Conservation (phyloP, 2,329 filamentous ascomycete species). For the Eurotiales sp. region DNA sequence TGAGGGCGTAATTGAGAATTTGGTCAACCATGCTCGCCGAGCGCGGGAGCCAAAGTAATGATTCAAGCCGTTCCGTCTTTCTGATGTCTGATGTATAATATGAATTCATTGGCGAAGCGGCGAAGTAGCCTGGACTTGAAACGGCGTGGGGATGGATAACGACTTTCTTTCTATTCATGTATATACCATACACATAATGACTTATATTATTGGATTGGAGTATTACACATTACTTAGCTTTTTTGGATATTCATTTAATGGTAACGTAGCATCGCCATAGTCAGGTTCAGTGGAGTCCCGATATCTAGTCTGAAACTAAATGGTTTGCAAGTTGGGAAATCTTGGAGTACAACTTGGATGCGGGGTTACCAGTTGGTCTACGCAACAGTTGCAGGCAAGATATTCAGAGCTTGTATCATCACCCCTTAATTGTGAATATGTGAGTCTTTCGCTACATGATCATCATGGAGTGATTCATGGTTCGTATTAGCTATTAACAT, state of each 20-base stretch:
- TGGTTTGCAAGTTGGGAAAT: no score
- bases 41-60: conserved; percentile 62
- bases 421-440: no score
- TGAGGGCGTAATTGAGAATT: conserved; percentile 93
- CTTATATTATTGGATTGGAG: no score
- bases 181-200: conserved; percentile 2
- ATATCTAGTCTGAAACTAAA: neutral
- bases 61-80: neutral
- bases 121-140: neutral
- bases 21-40: conserved; percentile 87
- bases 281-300: neutral
- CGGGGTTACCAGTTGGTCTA: neutral
- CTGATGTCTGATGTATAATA: conserved; percentile 1
- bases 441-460: no score
- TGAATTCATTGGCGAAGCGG: neutral
- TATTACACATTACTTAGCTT: no score
- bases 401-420: no score
- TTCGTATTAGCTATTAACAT: no score
- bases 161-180: conserved; percentile 6
- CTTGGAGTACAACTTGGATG: no score
- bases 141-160: neutral
- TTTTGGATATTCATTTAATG: no score
- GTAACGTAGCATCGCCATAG: no score
- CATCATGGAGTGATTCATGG: no score
- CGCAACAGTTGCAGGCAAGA: no score